phyloP scores from a whole-genome alignment of 257 asterid species.

The Perilla frutescens region DNA sequence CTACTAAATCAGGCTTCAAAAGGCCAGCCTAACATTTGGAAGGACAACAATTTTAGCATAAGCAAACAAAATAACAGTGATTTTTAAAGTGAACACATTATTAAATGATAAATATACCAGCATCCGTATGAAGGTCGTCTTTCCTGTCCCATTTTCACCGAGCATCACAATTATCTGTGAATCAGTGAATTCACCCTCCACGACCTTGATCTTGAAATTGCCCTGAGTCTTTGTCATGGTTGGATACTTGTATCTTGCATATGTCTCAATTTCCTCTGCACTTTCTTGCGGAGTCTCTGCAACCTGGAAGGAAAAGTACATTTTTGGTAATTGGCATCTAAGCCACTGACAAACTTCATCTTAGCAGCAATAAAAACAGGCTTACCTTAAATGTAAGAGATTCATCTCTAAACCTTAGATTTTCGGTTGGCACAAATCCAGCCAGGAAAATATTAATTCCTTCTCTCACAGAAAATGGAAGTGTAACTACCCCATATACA shows the following conservation, averaged over 20 bases:
- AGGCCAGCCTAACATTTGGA: conserved; percentile 79
- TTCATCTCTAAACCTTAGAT: conserved; percentile 89
- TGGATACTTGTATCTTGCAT: conserved; percentile 89
- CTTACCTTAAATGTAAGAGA: conserved; percentile 88
- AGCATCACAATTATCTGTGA: conserved; percentile 99
- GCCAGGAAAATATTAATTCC: conserved; percentile 94
- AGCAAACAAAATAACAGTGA: conserved; percentile 16
- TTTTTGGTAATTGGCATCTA: conserved; percentile 19
- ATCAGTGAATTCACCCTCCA: conserved; percentile 98
- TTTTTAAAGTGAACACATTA: neutral
- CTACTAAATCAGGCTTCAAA: conserved; percentile 82
- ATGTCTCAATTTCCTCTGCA: conserved; percentile 88
- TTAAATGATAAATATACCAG: conserved; percentile 56
- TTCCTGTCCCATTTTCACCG: conserved; percentile 99
- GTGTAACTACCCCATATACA: conserved; percentile 97
- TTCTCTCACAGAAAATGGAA: conserved; percentile 97
- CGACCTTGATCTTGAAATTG: conserved; percentile 83
- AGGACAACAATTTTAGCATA: conserved; percentile 4
- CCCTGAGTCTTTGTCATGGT: conserved; percentile 97
- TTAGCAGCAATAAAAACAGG: conserved; percentile 13
- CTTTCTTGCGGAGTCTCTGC: conserved; percentile 95
- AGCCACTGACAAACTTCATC: conserved; percentile 1
- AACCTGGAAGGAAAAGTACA: conserved; percentile 54
- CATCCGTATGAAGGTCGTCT: conserved; percentile 96
- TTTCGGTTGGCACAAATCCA: conserved; percentile 97